A percentile compares a stretch with the other conserved stretches of the same genome.
These are phyloP conservation scores for Nepenthes gracilis DNA, from an alignment of 148 eudicot genomes.

Conservation along the genomic window DNA sequence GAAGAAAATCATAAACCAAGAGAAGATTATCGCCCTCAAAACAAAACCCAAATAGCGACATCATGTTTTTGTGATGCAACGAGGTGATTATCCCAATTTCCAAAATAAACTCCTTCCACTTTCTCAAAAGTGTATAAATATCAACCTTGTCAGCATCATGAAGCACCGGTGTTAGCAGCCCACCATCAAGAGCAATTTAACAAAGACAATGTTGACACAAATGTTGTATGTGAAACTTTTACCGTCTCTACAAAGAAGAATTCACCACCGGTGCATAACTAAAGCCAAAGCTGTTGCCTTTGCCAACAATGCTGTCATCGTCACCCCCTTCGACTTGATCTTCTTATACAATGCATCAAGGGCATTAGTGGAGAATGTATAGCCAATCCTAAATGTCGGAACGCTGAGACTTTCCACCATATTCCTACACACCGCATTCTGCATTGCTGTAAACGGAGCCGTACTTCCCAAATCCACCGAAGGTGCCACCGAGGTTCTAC, in stretches of 20 bases:
- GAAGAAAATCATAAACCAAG: no score
- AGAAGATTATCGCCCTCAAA: no score
- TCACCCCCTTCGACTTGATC: conserved; percentile 83
- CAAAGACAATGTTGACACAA: conserved; percentile 80
- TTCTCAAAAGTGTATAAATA: neutral
- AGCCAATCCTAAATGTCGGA: conserved; percentile 78
- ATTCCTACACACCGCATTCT: conserved; percentile 64
- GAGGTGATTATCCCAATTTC: no score
- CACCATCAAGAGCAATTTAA: conserved; percentile 86
- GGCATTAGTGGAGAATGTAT: conserved; percentile 64
- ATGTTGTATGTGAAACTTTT: conserved; percentile 75
- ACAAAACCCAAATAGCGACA: no score
- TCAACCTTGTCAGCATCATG: conserved; percentile 86
- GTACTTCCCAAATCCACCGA: no score
- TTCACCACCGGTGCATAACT: conserved; percentile 82
- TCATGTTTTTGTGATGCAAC: no score
- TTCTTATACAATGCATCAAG: conserved; percentile 75
- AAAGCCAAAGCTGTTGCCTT: conserved; percentile 88
- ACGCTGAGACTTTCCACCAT: conserved; percentile 76
- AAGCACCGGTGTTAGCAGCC: conserved; percentile 88
- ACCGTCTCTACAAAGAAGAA: conserved; percentile 71
- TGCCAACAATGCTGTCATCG: conserved; percentile 78
- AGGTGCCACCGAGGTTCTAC: no score
- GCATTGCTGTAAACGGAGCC: conserved; percentile 89
- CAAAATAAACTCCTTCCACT: conserved; percentile 20